Base-by-base conservation (phyloP, 305 asterid genomes). In the Fraxinus paxiana region DNA sequence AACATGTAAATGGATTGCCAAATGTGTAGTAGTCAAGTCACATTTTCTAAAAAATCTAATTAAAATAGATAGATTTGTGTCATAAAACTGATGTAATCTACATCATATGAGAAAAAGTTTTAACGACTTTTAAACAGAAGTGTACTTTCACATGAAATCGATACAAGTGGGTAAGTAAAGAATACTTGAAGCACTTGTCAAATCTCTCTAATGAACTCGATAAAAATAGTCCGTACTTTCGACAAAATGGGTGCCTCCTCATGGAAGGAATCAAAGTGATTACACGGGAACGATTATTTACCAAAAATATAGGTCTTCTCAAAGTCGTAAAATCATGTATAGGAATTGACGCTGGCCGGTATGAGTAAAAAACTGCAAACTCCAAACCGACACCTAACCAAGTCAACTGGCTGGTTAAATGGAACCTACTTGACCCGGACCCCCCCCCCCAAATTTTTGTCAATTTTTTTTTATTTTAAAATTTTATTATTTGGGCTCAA, bases 311-410 rank as follows among this genome's bases (percentile, higher is more conserved):
- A 4, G 8, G 3, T n/a, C 22, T 51, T 51, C 0, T n/a, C 2
- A 51, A 15, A n/a, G 8, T 51, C 22, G 22, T 51, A 51, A n/a
- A 0, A 15, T 51, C 2, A n/a, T 51, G 20, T 51, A 51, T 5
- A 6, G 61, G 2, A 0, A 51, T 5, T 12, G 8, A n/a, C 2
- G 7, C 0, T 0, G 4, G 0, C 4, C 22, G 1, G 0, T n/a
- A 0, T 15, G 1, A 1, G 1, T 4, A 48, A 48, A 48, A 48
- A 48, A 15, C 0, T 0, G 1, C 0, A 1, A 46, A 15, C 18
- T 48, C 18, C 59, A 48, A 15, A 1, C 0, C 2, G 0, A 48
- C 59, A 48, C 20, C 20, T 15, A 48, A 48, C 6, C 59, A n/a
- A 15, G 8, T 4, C 7, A 4, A 48, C 8, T 15, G 2, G 20